Conservation (phyloP, 768 basidiomycete species). For the Boletus rubroflammeus region DNA sequence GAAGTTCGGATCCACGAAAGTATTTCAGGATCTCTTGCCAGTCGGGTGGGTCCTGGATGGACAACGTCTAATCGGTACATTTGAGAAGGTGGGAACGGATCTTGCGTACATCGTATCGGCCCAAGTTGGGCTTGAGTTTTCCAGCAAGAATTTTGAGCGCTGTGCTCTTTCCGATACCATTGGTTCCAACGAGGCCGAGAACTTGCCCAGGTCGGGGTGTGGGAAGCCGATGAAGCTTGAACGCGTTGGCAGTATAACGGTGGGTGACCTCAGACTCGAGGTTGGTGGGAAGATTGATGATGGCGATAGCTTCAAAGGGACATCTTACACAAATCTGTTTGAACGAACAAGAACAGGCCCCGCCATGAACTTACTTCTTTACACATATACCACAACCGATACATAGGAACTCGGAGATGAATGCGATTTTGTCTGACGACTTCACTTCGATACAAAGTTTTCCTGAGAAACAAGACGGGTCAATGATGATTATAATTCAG, state of each 20-base stretch:
- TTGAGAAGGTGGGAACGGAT: background rate
- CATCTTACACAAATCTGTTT: constrained; percentile 54
- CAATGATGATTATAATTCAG: background rate
- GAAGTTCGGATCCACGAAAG: constrained; percentile 97
- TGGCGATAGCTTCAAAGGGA: constrained; percentile 97
- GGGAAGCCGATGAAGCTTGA: constrained; percentile 97
- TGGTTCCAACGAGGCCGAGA: constrained; percentile 96
- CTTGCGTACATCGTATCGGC: constrained; percentile 82
- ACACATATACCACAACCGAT: constrained; percentile 99
- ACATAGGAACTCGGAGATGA: constrained; percentile 97
- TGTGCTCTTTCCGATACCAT: constrained; percentile 99
- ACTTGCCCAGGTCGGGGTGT: constrained; percentile 98
- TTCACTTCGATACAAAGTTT: constrained; percentile 99
- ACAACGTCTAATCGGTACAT: background rate
- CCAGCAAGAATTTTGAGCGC: constrained; percentile 96
- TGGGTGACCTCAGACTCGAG: constrained; percentile 95
- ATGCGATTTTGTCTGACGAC: constrained; percentile 93
- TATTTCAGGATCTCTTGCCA: constrained; percentile 99
- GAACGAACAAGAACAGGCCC: background rate
- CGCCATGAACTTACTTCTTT: constrained; percentile 72
- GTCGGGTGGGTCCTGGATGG: constrained; percentile 84
- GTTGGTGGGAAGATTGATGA: constrained; percentile 98
- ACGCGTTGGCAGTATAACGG: constrained; percentile 96
- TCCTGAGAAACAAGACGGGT: constrained; percentile 42
- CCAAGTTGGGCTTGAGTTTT: constrained; percentile 96